Evolutionary conservation across 306 rosid genomes (phyloP).

Genomic region (Medicago ruthenica): DNA sequence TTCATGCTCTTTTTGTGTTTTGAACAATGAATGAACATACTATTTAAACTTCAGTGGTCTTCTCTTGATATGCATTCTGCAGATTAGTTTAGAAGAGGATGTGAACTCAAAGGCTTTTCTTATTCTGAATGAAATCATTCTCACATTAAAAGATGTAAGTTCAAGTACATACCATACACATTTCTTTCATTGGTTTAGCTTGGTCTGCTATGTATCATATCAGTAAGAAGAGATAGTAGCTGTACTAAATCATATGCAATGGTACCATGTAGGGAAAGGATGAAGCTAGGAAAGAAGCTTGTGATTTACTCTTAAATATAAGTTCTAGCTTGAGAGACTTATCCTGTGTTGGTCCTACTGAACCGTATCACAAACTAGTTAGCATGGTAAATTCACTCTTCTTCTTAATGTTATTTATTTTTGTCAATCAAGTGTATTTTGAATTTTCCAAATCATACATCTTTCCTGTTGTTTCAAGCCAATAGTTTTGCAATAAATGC

Average conservation of each 20-base stretch:
- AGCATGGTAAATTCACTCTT: constrained; percentile 69
- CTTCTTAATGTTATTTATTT: constrained; percentile 31
- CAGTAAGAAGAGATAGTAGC: constrained; percentile 20
- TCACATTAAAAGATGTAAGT: constrained; percentile 83
- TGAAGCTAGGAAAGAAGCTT: constrained; percentile 79
- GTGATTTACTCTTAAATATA: constrained; percentile 68
- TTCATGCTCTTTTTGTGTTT: not conserved
- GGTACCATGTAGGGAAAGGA: constrained; percentile 66
- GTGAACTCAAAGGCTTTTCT: constrained; percentile 77
- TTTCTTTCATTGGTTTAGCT: constrained; percentile 36
- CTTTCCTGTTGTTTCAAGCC: constrained; percentile 21
- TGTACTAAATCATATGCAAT: constrained; percentile 36
- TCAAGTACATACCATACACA: constrained; percentile 16
- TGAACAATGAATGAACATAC: not conserved
- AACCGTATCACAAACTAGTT: constrained; percentile 70
- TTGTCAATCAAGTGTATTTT: constrained; percentile 3
- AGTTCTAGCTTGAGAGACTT: constrained; percentile 70
- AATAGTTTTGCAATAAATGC: constrained; percentile 17
- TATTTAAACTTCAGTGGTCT: constrained; percentile 2
- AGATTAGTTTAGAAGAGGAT: constrained; percentile 72
- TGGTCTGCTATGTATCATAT: constrained; percentile 24
- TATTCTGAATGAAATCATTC: constrained; percentile 85
- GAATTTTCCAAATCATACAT: constrained; percentile 1
- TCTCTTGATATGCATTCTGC: constrained; percentile 48
- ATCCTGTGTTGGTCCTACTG: constrained; percentile 51